Percentiles rank a stretch among this genome's conserved stretches.
These are phyloP conservation scores for Zasmidium cellare DNA, from an alignment of 2,329 filamentous ascomycete species.

Conservation along the genomic window DNA sequence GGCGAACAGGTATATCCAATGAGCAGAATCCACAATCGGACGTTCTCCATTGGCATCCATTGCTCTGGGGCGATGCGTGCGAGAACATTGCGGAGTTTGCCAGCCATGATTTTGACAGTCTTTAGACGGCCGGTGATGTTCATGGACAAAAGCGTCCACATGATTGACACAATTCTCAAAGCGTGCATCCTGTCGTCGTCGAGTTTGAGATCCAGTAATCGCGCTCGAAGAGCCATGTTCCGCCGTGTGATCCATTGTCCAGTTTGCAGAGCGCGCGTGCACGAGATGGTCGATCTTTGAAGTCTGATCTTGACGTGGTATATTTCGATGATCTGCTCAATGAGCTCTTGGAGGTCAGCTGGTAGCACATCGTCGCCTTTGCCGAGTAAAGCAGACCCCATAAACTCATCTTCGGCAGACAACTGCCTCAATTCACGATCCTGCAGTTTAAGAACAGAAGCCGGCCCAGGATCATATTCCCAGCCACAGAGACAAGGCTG, in stretches of 20 bases:
- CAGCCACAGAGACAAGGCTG: conserved; percentile 2
- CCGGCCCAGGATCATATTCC: conserved; percentile 5
- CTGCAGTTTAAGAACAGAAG: conserved; percentile 2
- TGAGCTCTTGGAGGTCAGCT: not conserved
- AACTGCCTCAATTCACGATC: not conserved
- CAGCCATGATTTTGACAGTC: conserved; percentile 6
- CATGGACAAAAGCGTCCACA: conserved; percentile 9
- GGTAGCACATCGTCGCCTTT: not conserved
- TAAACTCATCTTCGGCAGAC: too few relatives aligned
- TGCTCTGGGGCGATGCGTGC: not conserved
- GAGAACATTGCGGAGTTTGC: not conserved
- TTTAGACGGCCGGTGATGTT: conserved; percentile 7
- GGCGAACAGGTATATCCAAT: not conserved
- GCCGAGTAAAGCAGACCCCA: not conserved
- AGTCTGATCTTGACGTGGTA: conserved; percentile 2
- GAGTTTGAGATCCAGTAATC: not conserved
- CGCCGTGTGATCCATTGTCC: conserved; percentile 6
- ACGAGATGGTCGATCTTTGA: not conserved
- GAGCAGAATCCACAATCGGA: conserved; percentile 2
- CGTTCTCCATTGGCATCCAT: not conserved
- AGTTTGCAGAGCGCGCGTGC: not conserved
- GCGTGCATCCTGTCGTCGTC: not conserved
- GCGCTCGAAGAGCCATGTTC: conserved; percentile 6
- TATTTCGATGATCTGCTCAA: conserved; percentile 2
- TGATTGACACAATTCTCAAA: conserved; percentile 1